Evolutionary conservation across 306 rosid species (phyloP), one percentile per base, ranked within the genome.

Genomic region (Sophora flavescens): DNA sequence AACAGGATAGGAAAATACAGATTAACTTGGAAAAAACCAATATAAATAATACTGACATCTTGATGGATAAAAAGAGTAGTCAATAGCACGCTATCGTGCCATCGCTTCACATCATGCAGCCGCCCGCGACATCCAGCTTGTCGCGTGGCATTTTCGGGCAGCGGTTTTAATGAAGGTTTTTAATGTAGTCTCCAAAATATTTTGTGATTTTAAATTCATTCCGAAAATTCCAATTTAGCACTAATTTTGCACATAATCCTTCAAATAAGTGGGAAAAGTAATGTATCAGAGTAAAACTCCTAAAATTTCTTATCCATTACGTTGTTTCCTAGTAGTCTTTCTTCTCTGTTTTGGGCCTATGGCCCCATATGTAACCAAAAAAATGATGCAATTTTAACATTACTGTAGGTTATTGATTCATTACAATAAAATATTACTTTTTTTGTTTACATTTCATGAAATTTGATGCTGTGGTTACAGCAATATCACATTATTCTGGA

Each of bases 1-100:
- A 22, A 56, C 35, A 82, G 35, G 53, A 45, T 50, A 44, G 70
- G 47, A 81, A 81, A 45, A 30, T 45, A 56, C 75, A 64, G 22
- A 61, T 57, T 26, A 77, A 26, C 26, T 64, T 63, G 66, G 60
- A 66, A 82, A n/a, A 45, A 48, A 58, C 38, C 33, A 48, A 51
- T 33, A 51, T 17, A 57, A 33, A 77, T 35, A 60, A 63, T 18
- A 36, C 42, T 2, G 72, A 68, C 16, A 59, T 18, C 47, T 74
- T 50, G 65, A 68, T 38, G 64, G 42, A 33, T 64, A 56, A 72
- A 30, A 30, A 30, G 32, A 2, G 32, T 30, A 30, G 32, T 30
- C 32, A 30, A 30, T 30, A 30, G 32, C 32, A 30, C 32, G 32
- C 32, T 30, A 30, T 30, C 32, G 30, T 28, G 30, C 30, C 30